phyloP scores from a whole-genome alignment of 176 grass and related monocot species.

The Carex cristatella region DNA sequence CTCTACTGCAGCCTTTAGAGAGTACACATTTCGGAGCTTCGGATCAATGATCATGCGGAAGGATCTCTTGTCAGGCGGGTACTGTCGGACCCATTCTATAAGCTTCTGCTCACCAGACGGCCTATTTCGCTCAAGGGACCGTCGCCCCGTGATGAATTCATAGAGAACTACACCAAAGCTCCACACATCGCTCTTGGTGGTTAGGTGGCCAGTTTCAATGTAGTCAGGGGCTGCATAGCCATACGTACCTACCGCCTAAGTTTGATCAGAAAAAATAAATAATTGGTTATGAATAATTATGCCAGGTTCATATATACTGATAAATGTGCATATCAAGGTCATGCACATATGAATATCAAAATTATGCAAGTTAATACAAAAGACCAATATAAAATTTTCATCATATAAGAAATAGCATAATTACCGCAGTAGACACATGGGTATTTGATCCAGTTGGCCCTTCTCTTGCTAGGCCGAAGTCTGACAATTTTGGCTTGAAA shows the following conservation, averaged over 20 bases:
- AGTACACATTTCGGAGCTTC: constrained; percentile 59
- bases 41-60: constrained; percentile 95
- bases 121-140: constrained; percentile 58
- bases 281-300: neutral
- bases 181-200: constrained; percentile 84
- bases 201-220: constrained; percentile 75
- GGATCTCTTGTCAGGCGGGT: constrained; percentile 55
- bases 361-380: neutral
- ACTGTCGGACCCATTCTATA: constrained; percentile 77
- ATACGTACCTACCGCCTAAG: constrained; percentile 76
- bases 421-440: constrained; percentile 89
- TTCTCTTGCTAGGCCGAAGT: constrained; percentile 85
- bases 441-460: constrained; percentile 65
- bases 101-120: constrained; percentile 72
- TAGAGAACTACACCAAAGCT: constrained; percentile 93
- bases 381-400: neutral
- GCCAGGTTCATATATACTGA: neutral
- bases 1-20: constrained; percentile 52
- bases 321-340: neutral
- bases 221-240: constrained; percentile 96
- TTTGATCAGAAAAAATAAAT: neutral
- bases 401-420: neutral
- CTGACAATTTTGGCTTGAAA: constrained; percentile 71
- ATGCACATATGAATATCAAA: neutral
- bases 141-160: constrained; percentile 79